Percentiles rank a stretch among this genome's conserved stretches.
phyloP scores from a whole-genome alignment of 2,329 filamentous ascomycete genomes.

The Arachnomyces sp. region DNA sequence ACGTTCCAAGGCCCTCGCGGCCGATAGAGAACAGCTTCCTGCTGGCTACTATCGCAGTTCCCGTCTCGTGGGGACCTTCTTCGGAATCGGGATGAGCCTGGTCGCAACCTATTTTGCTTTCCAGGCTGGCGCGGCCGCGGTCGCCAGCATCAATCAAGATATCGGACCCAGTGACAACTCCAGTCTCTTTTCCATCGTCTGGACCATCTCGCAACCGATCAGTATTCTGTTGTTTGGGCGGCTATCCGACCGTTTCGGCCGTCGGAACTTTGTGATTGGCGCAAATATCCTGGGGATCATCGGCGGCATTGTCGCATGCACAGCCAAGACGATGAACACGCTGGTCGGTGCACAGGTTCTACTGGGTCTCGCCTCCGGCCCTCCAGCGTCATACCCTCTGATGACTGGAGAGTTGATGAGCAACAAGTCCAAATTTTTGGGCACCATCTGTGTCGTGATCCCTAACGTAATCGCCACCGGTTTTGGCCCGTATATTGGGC shows the following conservation, averaged over 20 bases:
- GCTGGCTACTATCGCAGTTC: no score
- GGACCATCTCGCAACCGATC: conserved; percentile 8
- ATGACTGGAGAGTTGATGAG: conserved; percentile 6
- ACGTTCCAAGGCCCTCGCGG: no score
- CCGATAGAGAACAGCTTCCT: no score
- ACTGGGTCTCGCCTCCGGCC: conserved; percentile 22
- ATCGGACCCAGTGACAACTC: no score
- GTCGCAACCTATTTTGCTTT: no score
- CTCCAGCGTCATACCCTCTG: conserved; percentile 22
- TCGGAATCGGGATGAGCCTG: no score
- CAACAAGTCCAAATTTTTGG: conserved; percentile 4
- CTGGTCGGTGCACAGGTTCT: conserved; percentile 23
- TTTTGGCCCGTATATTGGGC: conserved; percentile 11
- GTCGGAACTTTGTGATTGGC: conserved; percentile 10
- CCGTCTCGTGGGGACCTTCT: no score
- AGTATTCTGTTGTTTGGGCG: conserved; percentile 11
- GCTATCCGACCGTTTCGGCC: conserved; percentile 12
- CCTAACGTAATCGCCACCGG: conserved; percentile 9
- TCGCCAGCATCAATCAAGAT: no score
- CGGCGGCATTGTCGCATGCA: conserved; percentile 20
- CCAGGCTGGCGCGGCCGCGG: no score
- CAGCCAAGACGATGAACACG: conserved; percentile 23
- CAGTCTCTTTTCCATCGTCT: conserved; percentile 12
- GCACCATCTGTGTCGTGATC: conserved; percentile 2
- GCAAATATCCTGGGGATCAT: neutral